Evolutionary conservation across 1,139 yeast species (phyloP).

Genomic region (Debaryomyces psychrophilus): DNA sequence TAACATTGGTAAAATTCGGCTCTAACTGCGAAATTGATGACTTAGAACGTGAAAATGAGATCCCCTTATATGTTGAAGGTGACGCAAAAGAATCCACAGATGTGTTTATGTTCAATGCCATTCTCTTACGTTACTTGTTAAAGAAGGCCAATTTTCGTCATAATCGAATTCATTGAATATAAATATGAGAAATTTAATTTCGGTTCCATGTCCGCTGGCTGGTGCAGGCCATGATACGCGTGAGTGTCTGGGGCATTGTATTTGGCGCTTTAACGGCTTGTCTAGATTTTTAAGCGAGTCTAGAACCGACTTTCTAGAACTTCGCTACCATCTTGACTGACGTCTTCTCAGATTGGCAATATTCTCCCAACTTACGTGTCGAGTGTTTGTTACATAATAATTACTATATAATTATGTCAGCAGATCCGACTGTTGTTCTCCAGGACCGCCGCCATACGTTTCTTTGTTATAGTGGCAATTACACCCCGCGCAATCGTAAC

Average conservation of each 20-base stretch:
- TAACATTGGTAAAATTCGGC: background rate
- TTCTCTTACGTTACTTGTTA: background rate
- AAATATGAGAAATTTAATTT: conserved; percentile 2
- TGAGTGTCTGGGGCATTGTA: conserved; percentile 9
- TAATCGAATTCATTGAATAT: background rate
- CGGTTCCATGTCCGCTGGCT: conserved; percentile 1
- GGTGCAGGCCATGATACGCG: conserved; percentile 4
- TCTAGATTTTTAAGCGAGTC: conserved; percentile 8
- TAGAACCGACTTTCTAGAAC: conserved; percentile 5
- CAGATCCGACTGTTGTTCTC: background rate
- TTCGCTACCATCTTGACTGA: background rate
- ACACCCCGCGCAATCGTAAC: no score
- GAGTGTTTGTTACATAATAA: background rate
- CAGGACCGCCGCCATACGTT: no score
- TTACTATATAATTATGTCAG: background rate
- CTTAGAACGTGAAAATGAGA: conserved; percentile 1
- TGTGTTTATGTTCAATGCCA: conserved; percentile 6
- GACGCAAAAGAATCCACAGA: conserved; percentile 8
- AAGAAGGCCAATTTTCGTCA: background rate
- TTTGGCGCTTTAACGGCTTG: conserved; percentile 2
- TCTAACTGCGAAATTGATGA: conserved; percentile 6
- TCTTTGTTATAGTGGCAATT: no score
- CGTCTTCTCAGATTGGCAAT: background rate
- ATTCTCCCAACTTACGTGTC: conserved; percentile 2
- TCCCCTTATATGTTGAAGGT: conserved; percentile 4